Evolutionary conservation across 441 rosid species (phyloP), one percentile per base, ranked within the genome.

Genomic region (Daphne laureola): DNA sequence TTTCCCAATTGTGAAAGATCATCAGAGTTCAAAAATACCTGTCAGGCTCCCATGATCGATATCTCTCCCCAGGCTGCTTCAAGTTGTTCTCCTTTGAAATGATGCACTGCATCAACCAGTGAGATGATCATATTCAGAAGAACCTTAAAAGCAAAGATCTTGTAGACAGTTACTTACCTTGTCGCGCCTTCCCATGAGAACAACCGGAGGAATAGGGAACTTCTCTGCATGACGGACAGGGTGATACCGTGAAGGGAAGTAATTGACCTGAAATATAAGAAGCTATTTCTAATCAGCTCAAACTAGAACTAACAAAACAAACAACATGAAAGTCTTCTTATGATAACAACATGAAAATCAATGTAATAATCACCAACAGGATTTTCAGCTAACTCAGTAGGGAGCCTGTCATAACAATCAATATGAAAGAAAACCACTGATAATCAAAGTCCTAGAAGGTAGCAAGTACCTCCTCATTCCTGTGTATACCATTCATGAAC

Each of bases 11-110:
- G 4, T 13, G 2, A 23, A 17, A 9, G 14, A 16, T 16, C 17
- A 14, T 23, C 12, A 46, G 50, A 46, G 50, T 15, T 49, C 25
- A 17, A 1, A 25, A 8, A 54, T 79, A 92, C 98, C 96, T 91
- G 70, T 83, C 93, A 17, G 89, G 71, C 55, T 74, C 49, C 75
- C 81, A 91, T 21, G 95, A 83, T 9, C 86, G 72, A 73, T 73
- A 91, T 73, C 95, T 73, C 56, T 91, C 90, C 48, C 98, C 96
- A 16, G 98, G 82, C 68, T 87, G 96, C 70, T 87, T 73, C 78
- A 91, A 87, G 87, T 91, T 85, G 74, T 87, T 91, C 74, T 87
- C 98, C 79, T 91, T 87, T 42, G 56, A 75, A 62, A 86, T 85
- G 14, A 91, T 58, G 75, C 78, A 56, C 96, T 87, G 71, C 57